These are phyloP conservation scores for Ceratobasidium sp. DNA, from an alignment of 1,284 basidiomycete species.

Conservation along the genomic window DNA sequence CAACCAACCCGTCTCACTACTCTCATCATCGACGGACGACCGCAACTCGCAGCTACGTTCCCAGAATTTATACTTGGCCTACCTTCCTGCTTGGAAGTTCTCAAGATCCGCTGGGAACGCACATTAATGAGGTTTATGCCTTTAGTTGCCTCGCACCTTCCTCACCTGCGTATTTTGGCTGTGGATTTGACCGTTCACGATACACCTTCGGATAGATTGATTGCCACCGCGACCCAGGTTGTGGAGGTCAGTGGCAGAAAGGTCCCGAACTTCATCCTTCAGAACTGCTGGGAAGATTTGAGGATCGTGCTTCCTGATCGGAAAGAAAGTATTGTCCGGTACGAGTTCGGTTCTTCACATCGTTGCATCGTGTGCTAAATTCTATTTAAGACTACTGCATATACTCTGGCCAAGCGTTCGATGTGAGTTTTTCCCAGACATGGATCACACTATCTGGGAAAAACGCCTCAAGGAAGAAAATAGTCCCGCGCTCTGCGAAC, in stretches of 20 bases:
- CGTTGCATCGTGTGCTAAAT: not conserved
- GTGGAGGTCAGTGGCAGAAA: not conserved
- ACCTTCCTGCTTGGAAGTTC: not conserved
- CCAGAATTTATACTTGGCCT: not conserved
- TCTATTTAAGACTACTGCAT: not conserved
- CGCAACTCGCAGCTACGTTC: not conserved
- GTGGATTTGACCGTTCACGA: not conserved
- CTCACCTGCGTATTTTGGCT: not conserved
- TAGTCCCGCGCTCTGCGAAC: not conserved
- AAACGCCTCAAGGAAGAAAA: not conserved
- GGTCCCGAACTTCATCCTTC: not conserved
- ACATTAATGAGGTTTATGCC: not conserved
- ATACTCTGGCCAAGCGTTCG: not conserved
- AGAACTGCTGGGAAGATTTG: not conserved
- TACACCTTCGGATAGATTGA: not conserved
- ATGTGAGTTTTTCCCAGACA: not conserved
- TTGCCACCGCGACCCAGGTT: not conserved
- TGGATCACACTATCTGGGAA: not conserved
- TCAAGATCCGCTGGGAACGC: not conserved
- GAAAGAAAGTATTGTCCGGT: not conserved
- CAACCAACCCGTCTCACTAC: not conserved
- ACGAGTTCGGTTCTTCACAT: not conserved
- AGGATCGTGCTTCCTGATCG: not conserved
- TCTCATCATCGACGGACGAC: not conserved
- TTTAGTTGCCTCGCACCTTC: not conserved